Base-by-base conservation (phyloP, 305 asterid genomes). In the Coffea humblotiana region DNA sequence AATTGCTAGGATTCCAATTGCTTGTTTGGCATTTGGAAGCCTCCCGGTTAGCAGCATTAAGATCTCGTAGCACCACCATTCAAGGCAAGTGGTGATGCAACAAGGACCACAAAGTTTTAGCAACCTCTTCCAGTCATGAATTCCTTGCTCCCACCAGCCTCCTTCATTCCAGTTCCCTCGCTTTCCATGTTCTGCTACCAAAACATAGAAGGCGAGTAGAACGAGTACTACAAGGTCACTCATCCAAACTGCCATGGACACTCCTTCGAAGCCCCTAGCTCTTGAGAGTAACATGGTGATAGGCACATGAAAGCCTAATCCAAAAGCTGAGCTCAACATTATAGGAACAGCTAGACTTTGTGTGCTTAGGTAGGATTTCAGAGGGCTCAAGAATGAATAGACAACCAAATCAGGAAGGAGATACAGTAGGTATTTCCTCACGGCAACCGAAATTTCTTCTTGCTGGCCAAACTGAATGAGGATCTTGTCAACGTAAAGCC, bases 51-150 rank as follows among this genome's bases (percentile, higher is more conserved):
- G 90, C 68, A 93, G 82, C 73, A 93, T 89, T 49, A 93, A 72
- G 27, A 92, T 88, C 90, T 93, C 98, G 32, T 88, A 91, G 83
- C 99, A 95, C 99, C 98, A 93, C 98, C 98, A 95, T 66, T 93
- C 99, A 2, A 95, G 97, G 78, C 97, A 95, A 3, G 96, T 90
- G 6, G 97, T 92, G 49, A 95, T 85, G 84, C 97, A 95, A 74
- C 98, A 93, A 3, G 98, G 90, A 15, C 94, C 94, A 0, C 86
- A 72, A 10, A 95, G 89, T 79, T 82, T 90, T 9, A 95, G 64
- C 54, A 91, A 74, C 13, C 81, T 77, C 12, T 80, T 45, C 99
- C 99, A 95, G 65, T 90, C 92, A 5, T 56, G 74, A 51, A 74
- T 27, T 21, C 83, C 82, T 15, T 87, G 92, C 15, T 86, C 91